A percentile compares a stretch with the other conserved stretches of the same genome.
These are phyloP conservation scores for Bodo saltans DNA, from an alignment of 78 protist species.

Conservation along the genomic window DNA sequence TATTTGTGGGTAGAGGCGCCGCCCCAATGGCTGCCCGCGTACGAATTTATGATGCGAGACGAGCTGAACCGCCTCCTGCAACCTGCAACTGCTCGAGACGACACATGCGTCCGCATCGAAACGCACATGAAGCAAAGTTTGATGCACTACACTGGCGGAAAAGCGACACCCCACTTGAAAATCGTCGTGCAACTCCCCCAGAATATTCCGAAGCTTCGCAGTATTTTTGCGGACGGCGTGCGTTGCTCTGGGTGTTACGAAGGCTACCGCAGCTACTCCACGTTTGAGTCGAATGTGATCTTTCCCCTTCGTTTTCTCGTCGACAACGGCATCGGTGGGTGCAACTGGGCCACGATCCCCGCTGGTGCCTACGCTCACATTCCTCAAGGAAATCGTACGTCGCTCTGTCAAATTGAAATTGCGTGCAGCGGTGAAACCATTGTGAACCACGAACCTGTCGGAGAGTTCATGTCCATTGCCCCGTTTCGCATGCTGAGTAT, in stretches of 20 bases:
- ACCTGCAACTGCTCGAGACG: background rate
- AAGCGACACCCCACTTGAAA: constrained; percentile 31
- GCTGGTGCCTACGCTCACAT: constrained; percentile 49
- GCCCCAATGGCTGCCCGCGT: background rate
- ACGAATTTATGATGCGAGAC: background rate
- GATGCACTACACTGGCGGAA: constrained; percentile 7
- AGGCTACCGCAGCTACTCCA: constrained; percentile 47
- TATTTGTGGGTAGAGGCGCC: constrained; percentile 90
- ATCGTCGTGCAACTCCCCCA: constrained; percentile 57
- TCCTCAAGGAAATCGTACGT: background rate
- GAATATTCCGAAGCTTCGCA: constrained; percentile 54
- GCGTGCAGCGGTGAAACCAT: constrained; percentile 33
- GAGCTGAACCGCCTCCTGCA: constrained; percentile 1
- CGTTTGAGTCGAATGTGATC: constrained; percentile 89
- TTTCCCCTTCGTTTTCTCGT: constrained; percentile 92
- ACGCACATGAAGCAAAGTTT: background rate
- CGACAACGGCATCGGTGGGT: constrained; percentile 66
- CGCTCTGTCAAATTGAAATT: constrained; percentile 49
- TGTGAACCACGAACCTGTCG: constrained; percentile 35
- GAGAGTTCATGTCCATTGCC: constrained; percentile 67
- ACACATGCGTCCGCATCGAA: background rate
- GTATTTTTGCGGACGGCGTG: constrained; percentile 27
- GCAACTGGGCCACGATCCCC: constrained; percentile 76
- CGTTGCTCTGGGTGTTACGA: no score
- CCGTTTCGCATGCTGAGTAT: constrained; percentile 93